Conservation (phyloP, 2,329 filamentous ascomycete species). For the Colletotrichum sp. region DNA sequence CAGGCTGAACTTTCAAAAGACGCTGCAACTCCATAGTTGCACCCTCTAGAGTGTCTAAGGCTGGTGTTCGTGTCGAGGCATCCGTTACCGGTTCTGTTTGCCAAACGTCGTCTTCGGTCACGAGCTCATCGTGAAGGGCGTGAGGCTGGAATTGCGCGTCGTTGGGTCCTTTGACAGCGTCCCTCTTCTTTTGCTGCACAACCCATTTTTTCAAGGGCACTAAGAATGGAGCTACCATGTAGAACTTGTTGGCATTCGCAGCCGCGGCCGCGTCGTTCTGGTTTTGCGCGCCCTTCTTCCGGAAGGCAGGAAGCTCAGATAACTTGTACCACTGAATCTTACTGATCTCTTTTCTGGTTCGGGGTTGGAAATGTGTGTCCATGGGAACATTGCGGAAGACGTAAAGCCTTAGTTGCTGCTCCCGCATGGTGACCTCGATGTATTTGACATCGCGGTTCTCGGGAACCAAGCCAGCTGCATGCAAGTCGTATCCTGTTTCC, state of each 20-base stretch:
- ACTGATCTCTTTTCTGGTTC: conserved; percentile 95
- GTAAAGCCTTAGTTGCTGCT: conserved; percentile 92
- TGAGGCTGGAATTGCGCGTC: conserved; percentile 46
- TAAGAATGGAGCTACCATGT: conserved; percentile 96
- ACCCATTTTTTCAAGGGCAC: conserved; percentile 90
- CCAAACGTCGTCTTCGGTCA: conserved; percentile 68
- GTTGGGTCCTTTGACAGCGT: conserved; percentile 52
- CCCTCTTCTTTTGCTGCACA: conserved; percentile 78
- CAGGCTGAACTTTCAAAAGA: conserved; percentile 60
- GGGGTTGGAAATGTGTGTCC: conserved; percentile 86
- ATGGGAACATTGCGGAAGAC: conserved; percentile 89
- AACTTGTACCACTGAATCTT: conserved; percentile 96
- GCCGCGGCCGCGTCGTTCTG: conserved; percentile 61
- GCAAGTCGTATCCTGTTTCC: conserved; percentile 90
- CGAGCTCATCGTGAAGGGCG: conserved; percentile 57
- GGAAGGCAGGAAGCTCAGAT: conserved; percentile 83
- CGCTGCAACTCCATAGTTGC: conserved; percentile 59
- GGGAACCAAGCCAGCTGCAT: conserved; percentile 76
- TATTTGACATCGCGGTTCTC: conserved; percentile 73
- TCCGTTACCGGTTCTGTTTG: conserved; percentile 39
- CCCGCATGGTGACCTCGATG: conserved; percentile 87
- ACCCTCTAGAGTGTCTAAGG: conserved; percentile 53
- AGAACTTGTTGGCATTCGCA: conserved; percentile 84
- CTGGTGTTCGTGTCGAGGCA: conserved; percentile 36
- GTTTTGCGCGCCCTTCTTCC: conserved; percentile 65